phyloP scores from a whole-genome alignment of 2,329 filamentous ascomycete genomes.

The Mycosphaerella arachidis region DNA sequence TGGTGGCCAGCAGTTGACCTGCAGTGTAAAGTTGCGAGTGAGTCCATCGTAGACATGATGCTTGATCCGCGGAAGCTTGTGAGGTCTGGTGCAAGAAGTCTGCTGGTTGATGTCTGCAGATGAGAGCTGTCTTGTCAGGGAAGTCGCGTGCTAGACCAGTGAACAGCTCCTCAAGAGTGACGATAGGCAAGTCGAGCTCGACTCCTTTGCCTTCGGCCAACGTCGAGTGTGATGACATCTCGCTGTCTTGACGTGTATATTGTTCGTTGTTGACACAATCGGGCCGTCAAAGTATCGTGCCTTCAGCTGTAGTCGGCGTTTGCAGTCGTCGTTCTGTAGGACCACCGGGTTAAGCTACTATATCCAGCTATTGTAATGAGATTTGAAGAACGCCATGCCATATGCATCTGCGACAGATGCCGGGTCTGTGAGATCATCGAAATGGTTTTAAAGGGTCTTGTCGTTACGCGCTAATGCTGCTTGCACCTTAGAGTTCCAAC shows the following conservation, averaged over 20 bases:
- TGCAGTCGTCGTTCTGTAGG: background rate
- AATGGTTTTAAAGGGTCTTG: background rate
- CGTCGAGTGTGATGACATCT: background rate
- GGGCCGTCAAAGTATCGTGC: background rate
- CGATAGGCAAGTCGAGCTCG: background rate
- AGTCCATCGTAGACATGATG: conserved; percentile 4
- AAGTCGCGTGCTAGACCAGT: background rate
- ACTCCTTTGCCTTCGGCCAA: background rate
- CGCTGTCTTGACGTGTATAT: background rate
- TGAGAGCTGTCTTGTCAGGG: background rate
- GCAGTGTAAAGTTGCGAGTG: background rate
- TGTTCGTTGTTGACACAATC: background rate
- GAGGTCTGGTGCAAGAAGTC: background rate
- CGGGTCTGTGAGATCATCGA: background rate
- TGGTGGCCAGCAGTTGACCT: background rate
- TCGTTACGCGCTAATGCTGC: background rate
- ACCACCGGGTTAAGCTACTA: no score
- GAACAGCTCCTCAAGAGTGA: background rate
- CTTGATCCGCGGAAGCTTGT: background rate
- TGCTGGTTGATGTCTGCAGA: background rate
- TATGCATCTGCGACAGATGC: background rate
- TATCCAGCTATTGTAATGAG: background rate
- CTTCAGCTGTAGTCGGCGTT: no score
- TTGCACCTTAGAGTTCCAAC: background rate
- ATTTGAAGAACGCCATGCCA: background rate